phyloP scores from a whole-genome alignment of 2,329 filamentous ascomycete genomes.

The Talaromyces sp. region DNA sequence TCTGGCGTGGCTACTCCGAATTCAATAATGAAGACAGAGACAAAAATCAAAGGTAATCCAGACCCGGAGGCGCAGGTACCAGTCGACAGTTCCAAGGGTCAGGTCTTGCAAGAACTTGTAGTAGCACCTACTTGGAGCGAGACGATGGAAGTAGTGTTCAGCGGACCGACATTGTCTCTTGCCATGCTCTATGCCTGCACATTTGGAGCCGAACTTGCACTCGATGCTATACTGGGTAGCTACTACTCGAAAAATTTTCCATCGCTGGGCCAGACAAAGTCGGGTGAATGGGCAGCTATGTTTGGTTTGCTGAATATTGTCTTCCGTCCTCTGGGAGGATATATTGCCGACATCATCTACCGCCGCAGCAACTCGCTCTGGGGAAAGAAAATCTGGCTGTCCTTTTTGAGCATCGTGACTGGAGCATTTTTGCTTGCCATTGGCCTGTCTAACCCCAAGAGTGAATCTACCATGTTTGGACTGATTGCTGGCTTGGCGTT shows the following conservation, averaged over 20 bases:
- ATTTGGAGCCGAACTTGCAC: conserved; percentile 56
- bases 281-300: conserved; percentile 53
- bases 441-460: conserved; percentile 57
- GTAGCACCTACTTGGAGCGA: conserved; percentile 59
- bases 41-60: conserved; percentile 17
- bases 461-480: conserved; percentile 64
- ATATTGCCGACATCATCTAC: conserved; percentile 54
- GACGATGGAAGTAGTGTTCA: conserved; percentile 56
- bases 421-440: conserved; percentile 60
- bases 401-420: conserved; percentile 50
- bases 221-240: conserved; percentile 56
- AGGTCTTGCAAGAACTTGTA: conserved; percentile 55
- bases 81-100: conserved; percentile 32
- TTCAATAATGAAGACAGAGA: conserved; percentile 29
- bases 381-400: conserved; percentile 60
- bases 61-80: conserved; percentile 36
- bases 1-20: conserved; percentile 18
- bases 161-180: conserved; percentile 51
- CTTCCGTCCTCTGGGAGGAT: conserved; percentile 43
- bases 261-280: conserved; percentile 48
- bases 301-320: conserved; percentile 49
- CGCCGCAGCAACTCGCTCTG: conserved; percentile 48
- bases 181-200: conserved; percentile 55
- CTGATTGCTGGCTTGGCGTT: conserved; percentile 72
- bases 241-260: conserved; percentile 57